phyloP scores from a whole-genome alignment of 345 rosid genomes.

The Brassica rapa region DNA sequence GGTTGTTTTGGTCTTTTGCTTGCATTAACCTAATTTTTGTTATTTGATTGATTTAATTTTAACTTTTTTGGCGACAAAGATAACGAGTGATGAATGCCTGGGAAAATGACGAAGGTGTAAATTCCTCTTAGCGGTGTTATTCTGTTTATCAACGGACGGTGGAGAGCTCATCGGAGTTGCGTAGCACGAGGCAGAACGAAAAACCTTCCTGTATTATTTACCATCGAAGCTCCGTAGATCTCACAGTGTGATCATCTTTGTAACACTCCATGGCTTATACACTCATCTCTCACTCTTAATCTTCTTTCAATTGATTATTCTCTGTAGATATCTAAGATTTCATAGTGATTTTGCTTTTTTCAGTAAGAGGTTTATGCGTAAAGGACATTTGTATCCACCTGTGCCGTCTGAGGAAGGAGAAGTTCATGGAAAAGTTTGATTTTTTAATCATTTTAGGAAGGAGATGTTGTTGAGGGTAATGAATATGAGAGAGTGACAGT shows the following conservation, averaged over 20 bases:
- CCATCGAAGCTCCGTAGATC: constrained; percentile 17
- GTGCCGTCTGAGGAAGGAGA: background rate
- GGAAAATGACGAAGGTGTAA: too few species aligned
- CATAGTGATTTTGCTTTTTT: background rate
- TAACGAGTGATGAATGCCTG: too few species aligned
- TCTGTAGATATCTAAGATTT: background rate
- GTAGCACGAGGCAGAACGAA: constrained; percentile 21
- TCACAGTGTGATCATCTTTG: constrained; percentile 6
- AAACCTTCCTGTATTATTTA: background rate
- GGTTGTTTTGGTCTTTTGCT: too few species aligned
- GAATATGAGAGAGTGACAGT: background rate
- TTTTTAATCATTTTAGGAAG: too few species aligned
- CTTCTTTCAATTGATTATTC: background rate
- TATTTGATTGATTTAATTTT: too few species aligned
- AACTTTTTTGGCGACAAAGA: too few species aligned
- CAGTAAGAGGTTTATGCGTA: background rate
- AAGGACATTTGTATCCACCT: background rate
- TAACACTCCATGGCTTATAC: too few species aligned
- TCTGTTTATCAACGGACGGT: constrained; percentile 36
- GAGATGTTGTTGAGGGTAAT: background rate
- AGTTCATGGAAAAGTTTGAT: background rate
- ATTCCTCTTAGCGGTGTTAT: constrained; percentile 39
- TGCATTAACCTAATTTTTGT: too few species aligned
- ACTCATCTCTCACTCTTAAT: too few species aligned
- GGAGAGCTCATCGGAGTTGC: constrained; percentile 4